Conservation (phyloP, 2,329 filamentous ascomycete genomes). For the Tolypocladium guangdongense region DNA sequence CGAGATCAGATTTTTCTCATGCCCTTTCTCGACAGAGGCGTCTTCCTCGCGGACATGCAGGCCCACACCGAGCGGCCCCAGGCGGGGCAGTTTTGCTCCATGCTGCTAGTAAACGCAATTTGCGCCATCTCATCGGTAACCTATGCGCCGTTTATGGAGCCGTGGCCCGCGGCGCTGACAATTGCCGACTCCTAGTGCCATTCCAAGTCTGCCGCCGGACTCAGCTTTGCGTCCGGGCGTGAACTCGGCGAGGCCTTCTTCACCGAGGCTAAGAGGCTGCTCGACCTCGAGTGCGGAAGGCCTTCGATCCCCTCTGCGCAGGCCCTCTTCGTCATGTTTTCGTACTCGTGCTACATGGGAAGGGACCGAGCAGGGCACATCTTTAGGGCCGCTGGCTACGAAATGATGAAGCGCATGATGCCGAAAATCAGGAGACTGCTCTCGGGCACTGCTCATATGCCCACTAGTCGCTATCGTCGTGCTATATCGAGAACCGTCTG, state of each 20-base stretch:
- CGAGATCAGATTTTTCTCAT: not conserved
- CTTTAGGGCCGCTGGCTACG: not conserved
- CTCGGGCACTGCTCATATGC: not conserved
- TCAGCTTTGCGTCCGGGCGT: not conserved
- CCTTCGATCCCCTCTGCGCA: not conserved
- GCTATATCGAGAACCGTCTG: not conserved
- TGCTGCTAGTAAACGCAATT: slow-evolving; percentile 1
- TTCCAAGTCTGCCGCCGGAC: too few species aligned
- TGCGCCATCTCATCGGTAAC: not conserved
- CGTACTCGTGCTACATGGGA: not conserved
- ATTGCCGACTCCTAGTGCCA: too few species aligned
- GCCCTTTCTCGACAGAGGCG: not conserved
- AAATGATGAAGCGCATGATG: slow-evolving; percentile 1
- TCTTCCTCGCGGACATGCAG: not conserved
- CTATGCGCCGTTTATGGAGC: not conserved
- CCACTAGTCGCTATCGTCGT: not conserved
- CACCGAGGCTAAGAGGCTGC: not conserved
- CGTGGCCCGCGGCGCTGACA: too few species aligned
- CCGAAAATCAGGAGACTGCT: not conserved
- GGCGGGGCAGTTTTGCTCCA: not conserved
- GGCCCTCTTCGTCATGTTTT: slow-evolving; percentile 1
- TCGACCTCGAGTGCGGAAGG: not conserved
- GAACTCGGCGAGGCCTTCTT: not conserved
- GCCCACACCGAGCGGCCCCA: not conserved
- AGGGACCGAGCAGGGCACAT: not conserved